Conservation (phyloP, 768 basidiomycete genomes). For the Tephrocybe sp. region DNA sequence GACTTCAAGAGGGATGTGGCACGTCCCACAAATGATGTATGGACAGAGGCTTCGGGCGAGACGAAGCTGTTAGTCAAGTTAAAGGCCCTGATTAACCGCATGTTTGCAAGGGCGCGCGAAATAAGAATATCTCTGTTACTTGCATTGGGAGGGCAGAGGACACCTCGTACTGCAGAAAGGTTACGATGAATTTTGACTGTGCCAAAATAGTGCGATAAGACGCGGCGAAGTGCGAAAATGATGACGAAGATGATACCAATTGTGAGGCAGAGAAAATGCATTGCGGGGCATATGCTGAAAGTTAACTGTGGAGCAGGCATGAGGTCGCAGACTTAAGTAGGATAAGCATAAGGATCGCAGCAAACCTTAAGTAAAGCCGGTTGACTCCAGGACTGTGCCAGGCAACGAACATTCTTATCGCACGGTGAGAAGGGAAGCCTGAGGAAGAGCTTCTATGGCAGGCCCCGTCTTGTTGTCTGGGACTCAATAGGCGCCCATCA, state of each 20-base stretch:
- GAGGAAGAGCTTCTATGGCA: too few species aligned
- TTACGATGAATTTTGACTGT: not conserved
- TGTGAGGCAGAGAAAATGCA: not conserved
- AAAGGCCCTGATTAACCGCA: slow-evolving; percentile 31
- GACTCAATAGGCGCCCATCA: too few species aligned
- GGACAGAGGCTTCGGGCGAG: slow-evolving; percentile 29
- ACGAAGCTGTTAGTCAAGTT: slow-evolving; percentile 52
- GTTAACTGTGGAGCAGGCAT: too few species aligned
- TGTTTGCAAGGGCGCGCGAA: slow-evolving; percentile 34
- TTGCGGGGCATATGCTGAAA: not conserved
- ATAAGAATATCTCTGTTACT: slow-evolving; percentile 18
- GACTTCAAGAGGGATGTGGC: slow-evolving; percentile 27
- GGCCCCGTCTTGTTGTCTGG: too few species aligned
- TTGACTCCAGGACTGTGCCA: too few species aligned
- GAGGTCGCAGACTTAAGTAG: too few species aligned
- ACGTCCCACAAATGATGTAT: slow-evolving; percentile 29
- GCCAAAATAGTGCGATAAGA: not conserved
- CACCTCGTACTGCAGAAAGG: not conserved
- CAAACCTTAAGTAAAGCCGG: too few species aligned
- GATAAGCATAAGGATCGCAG: too few species aligned
- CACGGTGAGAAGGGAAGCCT: too few species aligned
- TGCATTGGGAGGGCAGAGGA: slow-evolving; percentile 14
- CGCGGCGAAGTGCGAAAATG: not conserved
- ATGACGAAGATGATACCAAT: not conserved
- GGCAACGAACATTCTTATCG: too few species aligned